These are phyloP conservation scores for Penicillium argentinense DNA, from an alignment of 495 filamentous ascomycete genomes.

Conservation along the genomic window DNA sequence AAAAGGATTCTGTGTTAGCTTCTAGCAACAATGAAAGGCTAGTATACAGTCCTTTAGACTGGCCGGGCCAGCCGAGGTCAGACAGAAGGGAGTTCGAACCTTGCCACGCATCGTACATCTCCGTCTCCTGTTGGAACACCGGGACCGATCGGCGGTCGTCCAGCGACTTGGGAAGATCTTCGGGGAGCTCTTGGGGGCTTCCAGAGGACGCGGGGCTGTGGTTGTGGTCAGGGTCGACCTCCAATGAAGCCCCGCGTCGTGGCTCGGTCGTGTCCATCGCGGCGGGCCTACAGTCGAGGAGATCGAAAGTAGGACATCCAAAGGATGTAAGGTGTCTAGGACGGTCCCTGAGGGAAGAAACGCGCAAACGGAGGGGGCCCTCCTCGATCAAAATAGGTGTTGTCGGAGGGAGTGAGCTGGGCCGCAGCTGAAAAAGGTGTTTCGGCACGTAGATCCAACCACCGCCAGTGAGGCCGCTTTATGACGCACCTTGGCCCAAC, in stretches of 20 bases:
- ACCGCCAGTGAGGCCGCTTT: constrained; percentile 26
- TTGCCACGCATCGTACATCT: constrained; percentile 99
- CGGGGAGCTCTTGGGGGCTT: constrained; percentile 59
- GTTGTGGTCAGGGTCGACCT: constrained; percentile 26
- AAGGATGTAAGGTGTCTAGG: constrained; percentile 2
- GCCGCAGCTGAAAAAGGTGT: constrained; percentile 17
- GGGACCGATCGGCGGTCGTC: constrained; percentile 78
- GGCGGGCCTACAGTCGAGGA: constrained; percentile 21
- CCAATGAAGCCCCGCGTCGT: constrained; percentile 39
- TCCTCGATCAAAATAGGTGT: constrained; percentile 15
- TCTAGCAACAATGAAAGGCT: not conserved
- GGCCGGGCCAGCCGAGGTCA: not conserved
- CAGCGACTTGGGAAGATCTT: constrained; percentile 85
- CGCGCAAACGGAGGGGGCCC: constrained; percentile 1
- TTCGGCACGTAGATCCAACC: constrained; percentile 28
- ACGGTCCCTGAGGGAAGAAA: constrained; percentile 4
- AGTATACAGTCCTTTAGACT: constrained; percentile 1
- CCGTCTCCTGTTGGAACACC: constrained; percentile 66
- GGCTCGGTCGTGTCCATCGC: constrained; percentile 42
- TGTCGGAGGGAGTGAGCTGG: constrained; percentile 16
- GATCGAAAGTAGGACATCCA: constrained; percentile 21
- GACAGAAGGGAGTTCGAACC: constrained; percentile 51
- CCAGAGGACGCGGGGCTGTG: constrained; percentile 21
- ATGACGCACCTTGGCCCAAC: constrained; percentile 23
- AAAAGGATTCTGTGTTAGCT: constrained; percentile 1